A percentile compares a stretch with the other conserved stretches of the same genome.
phyloP scores from a whole-genome alignment of 2,329 filamentous ascomycete species.

The Acephala macrosclerotiorum region DNA sequence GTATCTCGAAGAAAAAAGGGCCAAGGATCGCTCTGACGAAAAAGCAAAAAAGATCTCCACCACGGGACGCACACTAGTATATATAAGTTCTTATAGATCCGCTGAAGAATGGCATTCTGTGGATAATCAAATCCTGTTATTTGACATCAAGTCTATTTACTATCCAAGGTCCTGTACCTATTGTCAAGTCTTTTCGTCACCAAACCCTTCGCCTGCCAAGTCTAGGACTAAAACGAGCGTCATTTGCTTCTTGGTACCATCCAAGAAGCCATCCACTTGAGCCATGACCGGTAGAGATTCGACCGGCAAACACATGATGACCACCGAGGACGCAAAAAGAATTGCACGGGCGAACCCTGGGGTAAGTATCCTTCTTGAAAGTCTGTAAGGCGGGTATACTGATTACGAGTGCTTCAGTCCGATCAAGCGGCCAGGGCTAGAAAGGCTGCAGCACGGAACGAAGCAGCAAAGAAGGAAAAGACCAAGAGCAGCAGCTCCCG shows the following conservation, averaged over 20 bases:
- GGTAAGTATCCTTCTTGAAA: slow-evolving; percentile 23
- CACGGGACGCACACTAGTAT: slow-evolving; percentile 16
- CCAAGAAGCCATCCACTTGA: background rate
- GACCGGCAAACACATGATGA: slow-evolving; percentile 21
- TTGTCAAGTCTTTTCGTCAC: background rate
- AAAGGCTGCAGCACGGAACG: slow-evolving; percentile 29
- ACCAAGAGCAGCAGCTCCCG: background rate
- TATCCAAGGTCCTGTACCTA: background rate
- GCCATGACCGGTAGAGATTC: slow-evolving; percentile 29
- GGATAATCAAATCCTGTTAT: background rate
- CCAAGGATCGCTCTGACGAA: slow-evolving; percentile 24
- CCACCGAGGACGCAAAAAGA: slow-evolving; percentile 19
- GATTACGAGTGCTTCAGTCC: slow-evolving; percentile 21
- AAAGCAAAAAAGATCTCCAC: slow-evolving; percentile 34
- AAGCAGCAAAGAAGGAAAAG: slow-evolving; percentile 4
- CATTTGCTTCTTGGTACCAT: background rate
- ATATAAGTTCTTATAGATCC: slow-evolving; percentile 26
- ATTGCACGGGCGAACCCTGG: slow-evolving; percentile 29
- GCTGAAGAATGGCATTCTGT: background rate
- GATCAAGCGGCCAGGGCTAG: slow-evolving; percentile 31
- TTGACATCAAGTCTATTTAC: background rate
- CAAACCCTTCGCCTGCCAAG: too few relatives aligned
- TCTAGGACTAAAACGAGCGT: background rate
- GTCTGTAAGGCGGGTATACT: slow-evolving; percentile 3
- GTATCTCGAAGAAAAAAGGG: slow-evolving; percentile 8